A percentile compares a stretch with the other conserved stretches of the same genome.
phyloP scores from a whole-genome alignment of 176 grass and related monocot species.

The Chloris gayana region DNA sequence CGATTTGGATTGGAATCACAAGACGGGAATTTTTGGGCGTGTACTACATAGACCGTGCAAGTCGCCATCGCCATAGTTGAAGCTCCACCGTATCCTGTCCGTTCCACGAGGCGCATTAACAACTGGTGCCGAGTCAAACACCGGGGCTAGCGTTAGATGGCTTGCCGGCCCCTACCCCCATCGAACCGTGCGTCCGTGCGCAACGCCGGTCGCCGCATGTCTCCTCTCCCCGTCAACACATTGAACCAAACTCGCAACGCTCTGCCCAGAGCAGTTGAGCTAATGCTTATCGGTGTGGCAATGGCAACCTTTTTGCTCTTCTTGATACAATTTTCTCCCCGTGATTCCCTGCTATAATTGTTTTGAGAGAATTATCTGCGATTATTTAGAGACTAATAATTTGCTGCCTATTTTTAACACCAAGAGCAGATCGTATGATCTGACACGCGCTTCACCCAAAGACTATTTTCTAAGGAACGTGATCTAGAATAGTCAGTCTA shows the following conservation, averaged over 20 bases:
- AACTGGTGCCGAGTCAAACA: background rate
- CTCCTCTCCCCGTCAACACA: background rate
- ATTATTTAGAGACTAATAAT: background rate
- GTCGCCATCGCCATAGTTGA: too few relatives aligned
- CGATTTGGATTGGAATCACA: background rate
- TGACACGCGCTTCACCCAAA: background rate
- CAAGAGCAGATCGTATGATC: background rate
- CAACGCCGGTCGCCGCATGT: background rate
- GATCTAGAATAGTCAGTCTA: background rate
- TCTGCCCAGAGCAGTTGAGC: background rate
- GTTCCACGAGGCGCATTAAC: slow-evolving; percentile 44
- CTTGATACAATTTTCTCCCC: background rate
- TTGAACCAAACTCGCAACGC: slow-evolving; percentile 12
- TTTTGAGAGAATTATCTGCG: background rate
- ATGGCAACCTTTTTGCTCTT: background rate
- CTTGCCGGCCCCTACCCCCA: background rate
- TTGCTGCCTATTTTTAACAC: background rate
- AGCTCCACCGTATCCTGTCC: too few relatives aligned
- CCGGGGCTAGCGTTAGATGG: slow-evolving; percentile 6
- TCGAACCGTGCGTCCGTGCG: background rate
- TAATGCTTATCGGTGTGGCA: background rate
- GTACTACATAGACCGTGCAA: too few relatives aligned
- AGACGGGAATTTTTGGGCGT: background rate
- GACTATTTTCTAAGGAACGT: background rate
- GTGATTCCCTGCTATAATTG: background rate